A percentile compares a stretch with the other conserved stretches of the same genome.
Conservation (phyloP, 108 stramenopile genomes). For the Pelagomonas calceolata region DNA sequence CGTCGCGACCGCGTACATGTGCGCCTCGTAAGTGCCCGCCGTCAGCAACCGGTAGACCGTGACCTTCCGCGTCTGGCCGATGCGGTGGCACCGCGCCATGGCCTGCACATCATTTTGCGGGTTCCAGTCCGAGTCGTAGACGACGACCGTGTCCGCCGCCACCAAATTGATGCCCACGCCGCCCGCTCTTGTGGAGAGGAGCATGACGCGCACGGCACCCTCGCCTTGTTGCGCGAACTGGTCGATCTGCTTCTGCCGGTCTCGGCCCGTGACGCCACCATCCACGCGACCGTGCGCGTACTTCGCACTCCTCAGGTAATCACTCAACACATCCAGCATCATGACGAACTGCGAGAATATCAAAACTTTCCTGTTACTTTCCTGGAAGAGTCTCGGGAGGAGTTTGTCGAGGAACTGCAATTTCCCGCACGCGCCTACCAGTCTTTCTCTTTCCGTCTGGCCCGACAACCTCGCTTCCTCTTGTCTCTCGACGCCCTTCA, state of each 20-base stretch:
- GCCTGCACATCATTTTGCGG: constrained; percentile 97
- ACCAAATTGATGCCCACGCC: constrained; percentile 94
- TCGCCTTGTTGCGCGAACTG: not conserved
- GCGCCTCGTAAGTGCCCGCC: constrained; percentile 88
- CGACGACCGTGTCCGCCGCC: constrained; percentile 85
- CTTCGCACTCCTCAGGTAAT: constrained; percentile 59
- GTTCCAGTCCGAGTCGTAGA: constrained; percentile 92
- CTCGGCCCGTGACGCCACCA: constrained; percentile 79
- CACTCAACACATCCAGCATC: constrained; percentile 94
- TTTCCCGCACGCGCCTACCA: constrained; percentile 79
- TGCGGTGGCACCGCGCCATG: constrained; percentile 82
- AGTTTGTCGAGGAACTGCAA: constrained; percentile 91
- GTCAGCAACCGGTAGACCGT: constrained; percentile 87
- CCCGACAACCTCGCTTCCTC: not conserved
- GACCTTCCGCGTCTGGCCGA: constrained; percentile 91
- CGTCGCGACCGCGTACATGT: constrained; percentile 93
- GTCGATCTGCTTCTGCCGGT: constrained; percentile 52
- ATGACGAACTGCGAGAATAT: constrained; percentile 93
- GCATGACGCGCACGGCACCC: constrained; percentile 53
- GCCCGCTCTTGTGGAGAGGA: constrained; percentile 87
- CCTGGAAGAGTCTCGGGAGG: constrained; percentile 72
- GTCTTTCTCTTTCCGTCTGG: constrained; percentile 37
- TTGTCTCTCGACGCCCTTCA: constrained; percentile 64
- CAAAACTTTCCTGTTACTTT: constrained; percentile 83
- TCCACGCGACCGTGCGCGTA: constrained; percentile 82